Base-by-base conservation (phyloP, 495 filamentous ascomycete genomes). In the Eremomyces bilateralis region DNA sequence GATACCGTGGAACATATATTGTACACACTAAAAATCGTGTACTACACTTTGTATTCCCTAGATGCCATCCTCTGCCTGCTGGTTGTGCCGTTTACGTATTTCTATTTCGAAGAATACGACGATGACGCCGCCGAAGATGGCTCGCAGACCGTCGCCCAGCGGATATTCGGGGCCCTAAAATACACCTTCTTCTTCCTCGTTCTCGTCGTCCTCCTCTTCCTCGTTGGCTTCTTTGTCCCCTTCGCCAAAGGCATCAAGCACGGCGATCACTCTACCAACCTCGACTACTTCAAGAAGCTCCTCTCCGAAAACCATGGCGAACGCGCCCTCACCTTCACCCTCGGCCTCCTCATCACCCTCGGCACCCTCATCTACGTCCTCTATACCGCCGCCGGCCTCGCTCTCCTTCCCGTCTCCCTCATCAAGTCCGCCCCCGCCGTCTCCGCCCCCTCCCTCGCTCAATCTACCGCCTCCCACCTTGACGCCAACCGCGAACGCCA, bases 21-120 rank as follows among this genome's bases (percentile, higher is more conserved):
- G 3, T 61, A 68, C 20, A 78, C 79, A 1, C 60, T 99, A 28
- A 79, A 78, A 46, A 68, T 88, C 38, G 73, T 93, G 33, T 99
- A 95, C 54, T 99, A 95, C 54, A 63, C 69, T 0, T 63, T 95
- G 1, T 99, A 95, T 55, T 85, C 76, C 20, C 53, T 92, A 39
- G 90, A 99, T 54, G 84, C 84, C 1, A 51, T 91, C 1, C 73
- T 99, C 11, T 95, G 90, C 50, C 62, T 99, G 24, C 48, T 97
- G 21, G 69, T 92, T 15, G 72, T 93, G 15, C 88, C 88, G 1
- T 99, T 99, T 50, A 73, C 82, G 10, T 99, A 95, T 57, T 99
- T 99, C 56, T 93, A 73, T 71, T 91, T 90, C 42, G 88, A 99
- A 56, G 90, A 95, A 54, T 88, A 90, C 46, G 79, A 85, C 45